These are phyloP conservation scores for Lanzia echinophila DNA, from an alignment of 2,329 filamentous ascomycete species.

Conservation along the genomic window DNA sequence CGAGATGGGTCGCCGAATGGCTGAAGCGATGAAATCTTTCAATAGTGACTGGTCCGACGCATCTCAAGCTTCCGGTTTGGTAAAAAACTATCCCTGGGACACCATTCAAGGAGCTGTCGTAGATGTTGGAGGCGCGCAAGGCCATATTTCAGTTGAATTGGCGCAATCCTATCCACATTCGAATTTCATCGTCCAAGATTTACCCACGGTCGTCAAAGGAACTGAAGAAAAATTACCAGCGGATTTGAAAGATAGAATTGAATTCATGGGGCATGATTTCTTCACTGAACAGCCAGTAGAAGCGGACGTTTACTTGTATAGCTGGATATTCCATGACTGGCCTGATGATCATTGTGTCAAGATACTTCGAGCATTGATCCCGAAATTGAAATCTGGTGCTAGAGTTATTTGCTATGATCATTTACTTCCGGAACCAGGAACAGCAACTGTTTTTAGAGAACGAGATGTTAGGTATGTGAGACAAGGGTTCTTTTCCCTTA, in stretches of 20 bases:
- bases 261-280: background rate
- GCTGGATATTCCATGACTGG: background rate
- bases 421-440: background rate
- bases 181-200: conserved; percentile 22
- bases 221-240: conserved; percentile 33
- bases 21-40: background rate
- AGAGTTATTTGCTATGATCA: background rate
- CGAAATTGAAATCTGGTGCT: background rate
- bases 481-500: too few relatives aligned
- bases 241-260: conserved; percentile 11
- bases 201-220: background rate
- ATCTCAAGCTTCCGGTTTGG: background rate
- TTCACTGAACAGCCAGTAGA: background rate
- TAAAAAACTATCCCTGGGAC: background rate
- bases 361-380: background rate
- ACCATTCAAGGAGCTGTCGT: background rate
- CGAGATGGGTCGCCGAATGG: background rate
- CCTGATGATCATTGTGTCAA: background rate
- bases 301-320: background rate
- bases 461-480: background rate
- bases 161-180: conserved; percentile 19
- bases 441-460: background rate
- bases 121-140: conserved; percentile 22
- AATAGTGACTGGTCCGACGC: background rate
- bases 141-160: conserved; percentile 19